Conservation (phyloP, 2,329 filamentous ascomycete genomes). For the Alternaria sp. region DNA sequence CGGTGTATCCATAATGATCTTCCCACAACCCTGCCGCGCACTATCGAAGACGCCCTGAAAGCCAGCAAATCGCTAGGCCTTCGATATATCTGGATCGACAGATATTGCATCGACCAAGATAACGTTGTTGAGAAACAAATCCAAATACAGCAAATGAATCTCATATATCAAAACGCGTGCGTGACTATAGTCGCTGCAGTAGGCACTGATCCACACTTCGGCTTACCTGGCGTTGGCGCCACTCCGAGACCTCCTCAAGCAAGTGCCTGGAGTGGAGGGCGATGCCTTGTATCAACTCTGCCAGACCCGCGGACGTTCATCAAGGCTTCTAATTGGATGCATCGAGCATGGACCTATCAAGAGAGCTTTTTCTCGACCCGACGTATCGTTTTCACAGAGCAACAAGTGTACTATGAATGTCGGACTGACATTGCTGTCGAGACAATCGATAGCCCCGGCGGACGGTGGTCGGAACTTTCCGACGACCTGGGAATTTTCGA, state of each 20-base stretch:
- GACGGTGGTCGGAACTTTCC: neutral
- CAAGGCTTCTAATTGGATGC: neutral
- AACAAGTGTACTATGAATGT: neutral
- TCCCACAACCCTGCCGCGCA: neutral
- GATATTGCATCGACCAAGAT: neutral
- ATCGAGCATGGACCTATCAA: neutral
- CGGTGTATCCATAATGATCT: fast-evolving
- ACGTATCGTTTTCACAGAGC: neutral
- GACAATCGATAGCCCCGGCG: neutral
- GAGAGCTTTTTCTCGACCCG: neutral
- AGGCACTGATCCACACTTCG: neutral
- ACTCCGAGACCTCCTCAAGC: neutral
- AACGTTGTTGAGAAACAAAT: neutral
- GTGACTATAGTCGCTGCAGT: neutral
- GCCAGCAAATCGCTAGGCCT: neutral
- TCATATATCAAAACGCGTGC: neutral
- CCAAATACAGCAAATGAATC: neutral
- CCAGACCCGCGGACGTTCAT: neutral
- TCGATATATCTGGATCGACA: neutral
- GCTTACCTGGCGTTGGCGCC: neutral
- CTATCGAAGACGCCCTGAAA: neutral
- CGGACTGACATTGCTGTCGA: neutral
- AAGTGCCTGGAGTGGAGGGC: neutral
- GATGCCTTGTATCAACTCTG: neutral
- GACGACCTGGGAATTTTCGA: neutral